Base-by-base conservation (phyloP, 768 basidiomycete species). In the Lyophyllum atratum region DNA sequence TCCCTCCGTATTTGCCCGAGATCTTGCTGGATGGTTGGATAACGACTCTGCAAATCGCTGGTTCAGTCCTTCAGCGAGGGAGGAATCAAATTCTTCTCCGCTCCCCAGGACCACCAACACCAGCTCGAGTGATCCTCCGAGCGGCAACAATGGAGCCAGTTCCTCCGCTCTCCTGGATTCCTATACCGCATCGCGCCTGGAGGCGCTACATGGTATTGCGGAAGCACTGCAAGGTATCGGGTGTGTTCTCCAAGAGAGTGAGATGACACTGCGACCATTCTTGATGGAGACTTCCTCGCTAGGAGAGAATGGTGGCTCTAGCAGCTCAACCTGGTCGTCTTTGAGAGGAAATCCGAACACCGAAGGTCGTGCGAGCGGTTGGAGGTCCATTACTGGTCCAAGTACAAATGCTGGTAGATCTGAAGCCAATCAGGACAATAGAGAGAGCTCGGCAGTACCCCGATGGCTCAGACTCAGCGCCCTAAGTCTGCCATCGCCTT, bases 141-240 rank as follows among this genome's bases (percentile, higher is more conserved):
- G 26, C 17, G 29, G 24, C 8, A 28, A 29, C 17, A 53, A 53
- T 21, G 29, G 29, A 1, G 12, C 48, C 7, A 37, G 12, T 10
- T 15, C 19, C 15, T 29, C 14, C 2, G 0, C 37, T 6, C 47
- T 57, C 44, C 26, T 57, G 4, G 56, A 57, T 24, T 54, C 55
- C 2, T 57, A 49, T 19, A 42, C 59, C 17, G 52, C 55, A 0
- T 57, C 55, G 24, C 48, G 55, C 14, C 25, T 60, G 24, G 55
- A 56, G 28, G 49, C 56, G 15, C 12, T 55, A 1, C 60, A 58
- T 28, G 57, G 56, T 3, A 48, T 61, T 1, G 57, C 54, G 17
- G 48, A 57, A 1, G 57, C 60, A 14, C 43, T 61, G 14, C 54
- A 61, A 45, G 60, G 60, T 0, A 52, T 61, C 12, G 60, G 56